Conservation (phyloP, 2,329 filamentous ascomycete species). For the Colletotrichum sp. region DNA sequence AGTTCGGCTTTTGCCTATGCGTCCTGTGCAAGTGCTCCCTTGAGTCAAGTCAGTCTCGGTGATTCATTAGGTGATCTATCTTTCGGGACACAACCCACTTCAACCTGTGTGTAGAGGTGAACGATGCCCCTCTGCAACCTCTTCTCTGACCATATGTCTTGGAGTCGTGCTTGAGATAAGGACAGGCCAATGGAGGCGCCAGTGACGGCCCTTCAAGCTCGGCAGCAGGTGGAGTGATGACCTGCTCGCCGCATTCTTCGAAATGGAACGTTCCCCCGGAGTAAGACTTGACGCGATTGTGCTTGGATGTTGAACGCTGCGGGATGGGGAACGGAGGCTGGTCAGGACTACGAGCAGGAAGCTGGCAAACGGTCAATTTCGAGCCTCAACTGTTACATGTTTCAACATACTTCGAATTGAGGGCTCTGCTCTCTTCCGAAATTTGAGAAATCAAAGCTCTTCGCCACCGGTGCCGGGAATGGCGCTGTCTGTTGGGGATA, state of each 20-base stretch:
- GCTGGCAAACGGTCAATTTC: neutral
- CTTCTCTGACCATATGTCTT: neutral
- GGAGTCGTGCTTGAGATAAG: neutral
- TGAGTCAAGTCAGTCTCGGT: neutral
- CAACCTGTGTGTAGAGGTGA: neutral
- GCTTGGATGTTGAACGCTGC: neutral
- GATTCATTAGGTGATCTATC: fast-evolving
- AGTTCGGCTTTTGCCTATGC: neutral
- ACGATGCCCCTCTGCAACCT: neutral
- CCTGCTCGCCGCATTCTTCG: neutral
- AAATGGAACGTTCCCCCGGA: neutral
- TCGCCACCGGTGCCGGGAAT: neutral
- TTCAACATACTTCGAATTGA: neutral
- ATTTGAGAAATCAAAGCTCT: neutral
- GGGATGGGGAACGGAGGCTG: neutral
- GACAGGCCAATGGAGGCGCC: neutral
- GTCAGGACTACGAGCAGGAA: neutral
- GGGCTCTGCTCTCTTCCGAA: neutral
- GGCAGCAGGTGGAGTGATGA: neutral
- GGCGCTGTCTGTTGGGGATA: neutral
- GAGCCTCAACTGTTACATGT: neutral
- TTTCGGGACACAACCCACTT: neutral
- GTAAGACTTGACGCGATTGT: neutral
- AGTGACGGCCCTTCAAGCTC: neutral
- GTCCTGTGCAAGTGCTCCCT: neutral